phyloP scores from a whole-genome alignment of 2,329 filamentous ascomycete species.

The Sclerotiophoma versabilis region DNA sequence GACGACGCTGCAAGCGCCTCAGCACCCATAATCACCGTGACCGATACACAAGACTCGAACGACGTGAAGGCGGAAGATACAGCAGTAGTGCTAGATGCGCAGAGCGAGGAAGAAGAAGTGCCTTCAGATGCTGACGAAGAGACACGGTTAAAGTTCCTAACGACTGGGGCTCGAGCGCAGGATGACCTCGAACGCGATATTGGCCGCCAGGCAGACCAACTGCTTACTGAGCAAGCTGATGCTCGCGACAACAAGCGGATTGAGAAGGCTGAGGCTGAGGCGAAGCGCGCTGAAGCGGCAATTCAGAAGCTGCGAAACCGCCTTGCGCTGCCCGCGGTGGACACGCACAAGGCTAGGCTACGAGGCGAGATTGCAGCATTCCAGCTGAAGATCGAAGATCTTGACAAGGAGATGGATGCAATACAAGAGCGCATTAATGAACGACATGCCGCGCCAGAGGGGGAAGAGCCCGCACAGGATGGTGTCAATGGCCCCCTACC shows the following conservation, averaged over 20 bases:
- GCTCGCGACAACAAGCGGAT: slow-evolving; percentile 69
- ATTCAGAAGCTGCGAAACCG: slow-evolving; percentile 66
- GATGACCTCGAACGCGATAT: slow-evolving; percentile 92
- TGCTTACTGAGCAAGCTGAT: slow-evolving; percentile 68
- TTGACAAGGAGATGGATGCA: slow-evolving; percentile 77
- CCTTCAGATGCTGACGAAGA: slow-evolving; percentile 50
- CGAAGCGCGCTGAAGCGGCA: slow-evolving; percentile 70
- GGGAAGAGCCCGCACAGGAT: slow-evolving; percentile 50
- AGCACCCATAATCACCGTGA: slow-evolving; percentile 19
- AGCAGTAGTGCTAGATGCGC: slow-evolving; percentile 15
- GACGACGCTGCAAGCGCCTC: slow-evolving; percentile 14
- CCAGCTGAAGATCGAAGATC: slow-evolving; percentile 67
- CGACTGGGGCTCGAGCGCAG: slow-evolving; percentile 71
- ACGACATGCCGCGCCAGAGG: slow-evolving; percentile 66
- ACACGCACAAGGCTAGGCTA: slow-evolving; percentile 64
- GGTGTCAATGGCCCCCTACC: slow-evolving; percentile 69
- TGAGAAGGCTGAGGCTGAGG: slow-evolving; percentile 59
- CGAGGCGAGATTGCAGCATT: slow-evolving; percentile 72
- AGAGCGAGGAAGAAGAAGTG: slow-evolving; percentile 26
- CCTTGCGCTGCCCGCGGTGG: slow-evolving; percentile 61
- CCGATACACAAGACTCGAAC: slow-evolving; percentile 14
- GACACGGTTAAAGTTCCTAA: slow-evolving; percentile 48
- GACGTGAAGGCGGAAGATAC: slow-evolving; percentile 12
- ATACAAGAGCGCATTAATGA: slow-evolving; percentile 83
- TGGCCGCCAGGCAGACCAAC: slow-evolving; percentile 66